Base-by-base conservation (phyloP, 78 protist species). In the Ministeria vibrans region DNA sequence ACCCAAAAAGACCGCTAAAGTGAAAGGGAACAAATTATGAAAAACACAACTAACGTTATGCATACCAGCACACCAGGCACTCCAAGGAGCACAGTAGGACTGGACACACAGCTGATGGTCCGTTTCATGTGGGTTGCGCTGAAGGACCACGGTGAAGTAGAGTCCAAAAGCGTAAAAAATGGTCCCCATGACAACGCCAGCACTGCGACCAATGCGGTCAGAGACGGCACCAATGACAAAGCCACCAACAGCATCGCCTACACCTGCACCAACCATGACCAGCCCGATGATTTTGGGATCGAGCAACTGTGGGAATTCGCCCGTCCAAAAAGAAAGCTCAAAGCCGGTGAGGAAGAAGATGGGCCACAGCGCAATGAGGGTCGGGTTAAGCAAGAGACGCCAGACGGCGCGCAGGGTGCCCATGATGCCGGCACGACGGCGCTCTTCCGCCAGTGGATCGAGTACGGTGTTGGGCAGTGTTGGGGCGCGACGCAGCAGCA, bases 201-300 rank as follows among this genome's bases (percentile, higher is more conserved):
- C 30, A 7, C 18, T 51, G 68, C 80, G 53, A n/a, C 80, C 80
- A 22, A 76, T 2, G n/a, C 51, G 51, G 49, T 76, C 80, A 1
- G 80, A 76, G 0, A 76, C 25, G 34, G 18, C 3, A 30, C 44
- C 38, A 9, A 51, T 28, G 38, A 32, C 27, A 18, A 73, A 5
- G 30, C 34, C 51, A 15, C 77, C 77, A 44, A 39, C 38, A 41
- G 23, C 51, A 18, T 73, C 77, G 38, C 68, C 77, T 5, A 73
- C 3, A 39, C 77, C 77, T 22, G 62, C 77, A 73, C 34, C 34
- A 18, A 5, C 2, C 38, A 73, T 6, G 38, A 73, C 77, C 3
- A 73, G 3, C 34, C 77, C 77, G 38, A 73, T 73, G 36, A 51
- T 25, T 2, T 3, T 39, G 20, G 55, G 22, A 15, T 41, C 55